Evolutionary conservation across 2,329 filamentous ascomycete species (phyloP).

Genomic region (Penicillium sp.): DNA sequence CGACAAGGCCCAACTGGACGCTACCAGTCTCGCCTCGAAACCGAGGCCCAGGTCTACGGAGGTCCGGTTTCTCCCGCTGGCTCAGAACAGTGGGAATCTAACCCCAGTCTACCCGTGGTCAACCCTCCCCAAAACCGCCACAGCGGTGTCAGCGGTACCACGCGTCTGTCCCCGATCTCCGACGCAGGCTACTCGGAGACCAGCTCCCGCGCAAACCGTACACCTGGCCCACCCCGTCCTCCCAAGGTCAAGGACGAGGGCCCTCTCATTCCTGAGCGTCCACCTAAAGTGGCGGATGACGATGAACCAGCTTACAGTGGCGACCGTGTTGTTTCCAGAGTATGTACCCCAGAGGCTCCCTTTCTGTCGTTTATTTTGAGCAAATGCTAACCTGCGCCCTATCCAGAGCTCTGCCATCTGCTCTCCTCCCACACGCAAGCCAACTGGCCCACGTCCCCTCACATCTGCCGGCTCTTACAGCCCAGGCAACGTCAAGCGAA

Average conservation of each 20-base stretch:
- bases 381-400: constrained; percentile 3
- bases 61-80: constrained; percentile 39
- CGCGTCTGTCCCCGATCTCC: constrained; percentile 47
- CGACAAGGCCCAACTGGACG: constrained; percentile 60
- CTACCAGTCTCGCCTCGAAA: constrained; percentile 61
- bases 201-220: constrained; percentile 34
- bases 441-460: constrained; percentile 49
- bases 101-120: constrained; percentile 39
- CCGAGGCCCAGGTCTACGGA: constrained; percentile 56
- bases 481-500: constrained; percentile 37
- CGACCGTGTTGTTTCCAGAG: constrained; percentile 43
- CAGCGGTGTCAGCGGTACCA: constrained; percentile 38
- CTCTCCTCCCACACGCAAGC: constrained; percentile 44
- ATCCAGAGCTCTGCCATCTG: constrained; percentile 32
- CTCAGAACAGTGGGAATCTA: constrained; percentile 49
- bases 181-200: constrained; percentile 47
- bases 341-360: constrained; percentile 17
- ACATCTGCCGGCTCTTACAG: constrained; percentile 38
- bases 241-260: constrained; percentile 57
- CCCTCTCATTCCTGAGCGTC: constrained; percentile 56
- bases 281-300: constrained; percentile 40
- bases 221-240: constrained; percentile 48
- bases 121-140: constrained; percentile 35
- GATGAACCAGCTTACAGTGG: constrained; percentile 36
- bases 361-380: neutral